Evolutionary conservation across 2,329 filamentous ascomycete species (phyloP).

Genomic region (Amphichorda felina): DNA sequence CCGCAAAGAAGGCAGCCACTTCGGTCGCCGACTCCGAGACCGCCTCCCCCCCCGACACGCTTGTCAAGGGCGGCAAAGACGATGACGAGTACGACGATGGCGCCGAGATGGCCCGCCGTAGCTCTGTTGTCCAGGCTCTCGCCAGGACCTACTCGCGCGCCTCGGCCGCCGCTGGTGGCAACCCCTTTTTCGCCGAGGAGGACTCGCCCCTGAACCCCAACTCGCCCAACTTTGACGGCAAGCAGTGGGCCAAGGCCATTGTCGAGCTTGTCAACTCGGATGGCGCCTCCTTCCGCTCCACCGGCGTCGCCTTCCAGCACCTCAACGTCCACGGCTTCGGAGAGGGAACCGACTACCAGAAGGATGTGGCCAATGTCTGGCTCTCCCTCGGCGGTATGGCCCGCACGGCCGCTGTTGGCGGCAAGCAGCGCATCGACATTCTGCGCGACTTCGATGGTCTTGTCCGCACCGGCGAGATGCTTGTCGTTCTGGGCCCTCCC

Average conservation of each 20-base stretch:
- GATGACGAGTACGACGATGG: conserved; percentile 19
- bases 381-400: conserved; percentile 32
- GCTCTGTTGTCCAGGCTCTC: conserved; percentile 40
- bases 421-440: conserved; percentile 52
- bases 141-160: conserved; percentile 42
- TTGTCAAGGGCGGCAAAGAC: conserved; percentile 8
- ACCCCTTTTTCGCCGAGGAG: conserved; percentile 36
- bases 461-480: conserved; percentile 61
- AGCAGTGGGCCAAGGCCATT: conserved; percentile 49
- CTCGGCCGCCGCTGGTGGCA: conserved; percentile 25
- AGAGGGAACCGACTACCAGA: conserved; percentile 58
- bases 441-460: conserved; percentile 56
- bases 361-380: conserved; percentile 51
- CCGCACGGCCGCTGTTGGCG: conserved; percentile 38
- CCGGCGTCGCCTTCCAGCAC: conserved; percentile 55
- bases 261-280: conserved; percentile 38
- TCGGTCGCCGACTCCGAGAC: neutral
- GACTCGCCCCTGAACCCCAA: conserved; percentile 41
- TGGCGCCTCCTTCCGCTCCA: conserved; percentile 44
- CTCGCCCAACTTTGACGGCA: conserved; percentile 39
- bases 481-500: conserved; percentile 63
- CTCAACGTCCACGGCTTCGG: conserved; percentile 59
- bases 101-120: conserved; percentile 35
- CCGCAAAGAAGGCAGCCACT: neutral
- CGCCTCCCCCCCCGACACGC: conserved; percentile 1